These are phyloP conservation scores for Exserohilum rostratum DNA, from an alignment of 2,329 filamentous ascomycete genomes.

Conservation along the genomic window DNA sequence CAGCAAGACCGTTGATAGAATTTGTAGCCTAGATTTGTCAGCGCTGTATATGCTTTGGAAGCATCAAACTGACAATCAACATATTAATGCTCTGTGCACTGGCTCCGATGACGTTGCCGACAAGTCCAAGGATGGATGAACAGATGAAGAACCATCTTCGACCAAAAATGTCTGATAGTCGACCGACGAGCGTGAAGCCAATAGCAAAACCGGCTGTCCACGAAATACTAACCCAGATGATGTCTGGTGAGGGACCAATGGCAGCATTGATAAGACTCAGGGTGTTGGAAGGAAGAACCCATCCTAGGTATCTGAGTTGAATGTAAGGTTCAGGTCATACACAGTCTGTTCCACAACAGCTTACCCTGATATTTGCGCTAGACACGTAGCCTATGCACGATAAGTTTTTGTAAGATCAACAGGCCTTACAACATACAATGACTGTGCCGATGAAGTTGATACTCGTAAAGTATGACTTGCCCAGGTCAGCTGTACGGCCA, in stretches of 20 bases:
- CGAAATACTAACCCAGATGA: conserved; percentile 47
- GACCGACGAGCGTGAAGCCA: conserved; percentile 47
- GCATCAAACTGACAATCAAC: conserved; percentile 28
- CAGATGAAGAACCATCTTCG: conserved; percentile 46
- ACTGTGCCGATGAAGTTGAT: conserved; percentile 39
- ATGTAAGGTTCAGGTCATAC: background rate
- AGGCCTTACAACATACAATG: conserved; percentile 24
- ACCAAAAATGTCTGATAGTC: conserved; percentile 49
- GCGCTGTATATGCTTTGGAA: background rate
- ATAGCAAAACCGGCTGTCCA: conserved; percentile 46
- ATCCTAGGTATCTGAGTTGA: conserved; percentile 29
- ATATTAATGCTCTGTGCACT: conserved; percentile 42
- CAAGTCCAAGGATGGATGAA: conserved; percentile 39
- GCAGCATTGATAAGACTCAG: conserved; percentile 45
- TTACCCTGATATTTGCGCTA: conserved; percentile 38
- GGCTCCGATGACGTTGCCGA: conserved; percentile 48
- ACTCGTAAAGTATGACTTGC: conserved; percentile 34
- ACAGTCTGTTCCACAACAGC: background rate
- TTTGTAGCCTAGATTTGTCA: conserved; percentile 29
- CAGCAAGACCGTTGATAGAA: conserved; percentile 47
- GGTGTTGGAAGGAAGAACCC: conserved; percentile 40
- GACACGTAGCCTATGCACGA: conserved; percentile 32
- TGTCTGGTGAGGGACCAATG: conserved; percentile 47
- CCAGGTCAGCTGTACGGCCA: conserved; percentile 32
- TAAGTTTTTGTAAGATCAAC: background rate